Percentiles rank a stretch among this genome's conserved stretches.
These are phyloP conservation scores for Aspergillus campestris DNA, from an alignment of 495 filamentous ascomycete genomes.

Conservation along the genomic window DNA sequence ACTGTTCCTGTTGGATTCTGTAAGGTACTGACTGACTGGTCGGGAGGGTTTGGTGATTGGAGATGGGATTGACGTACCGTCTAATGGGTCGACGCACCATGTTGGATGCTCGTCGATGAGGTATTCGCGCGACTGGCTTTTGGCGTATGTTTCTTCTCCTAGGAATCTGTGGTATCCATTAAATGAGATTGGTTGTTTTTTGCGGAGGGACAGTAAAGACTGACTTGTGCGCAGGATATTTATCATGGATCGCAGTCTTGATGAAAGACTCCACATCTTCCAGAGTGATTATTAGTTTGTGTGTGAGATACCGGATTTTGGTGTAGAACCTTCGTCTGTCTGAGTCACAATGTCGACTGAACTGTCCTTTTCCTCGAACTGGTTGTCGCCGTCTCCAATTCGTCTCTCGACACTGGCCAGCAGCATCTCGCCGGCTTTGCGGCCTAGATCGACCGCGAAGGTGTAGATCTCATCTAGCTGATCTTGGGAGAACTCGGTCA, in stretches of 20 bases:
- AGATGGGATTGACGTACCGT: slow-evolving; percentile 30
- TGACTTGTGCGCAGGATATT: slow-evolving; percentile 55
- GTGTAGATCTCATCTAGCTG: slow-evolving; percentile 54
- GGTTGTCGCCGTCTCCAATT: slow-evolving; percentile 18
- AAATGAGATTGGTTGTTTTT: background rate
- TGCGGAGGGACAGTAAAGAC: slow-evolving; percentile 7
- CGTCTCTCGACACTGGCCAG: slow-evolving; percentile 42
- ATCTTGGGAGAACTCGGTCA: slow-evolving; percentile 18
- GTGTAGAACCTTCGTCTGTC: slow-evolving; percentile 50
- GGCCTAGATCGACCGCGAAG: slow-evolving; percentile 57
- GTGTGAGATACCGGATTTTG: slow-evolving; percentile 1
- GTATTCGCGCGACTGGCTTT: slow-evolving; percentile 49
- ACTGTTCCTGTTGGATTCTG: slow-evolving; percentile 39
- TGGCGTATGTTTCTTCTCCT: slow-evolving; percentile 62
- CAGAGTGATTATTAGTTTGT: slow-evolving; percentile 29
- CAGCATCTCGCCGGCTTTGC: slow-evolving; percentile 52
- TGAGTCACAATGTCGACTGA: slow-evolving; percentile 66
- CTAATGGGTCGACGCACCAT: slow-evolving; percentile 62
- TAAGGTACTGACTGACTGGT: background rate
- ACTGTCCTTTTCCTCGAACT: slow-evolving; percentile 50
- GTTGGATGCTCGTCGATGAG: slow-evolving; percentile 53
- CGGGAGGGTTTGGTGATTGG: background rate
- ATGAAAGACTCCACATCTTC: slow-evolving; percentile 61
- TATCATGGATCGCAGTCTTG: slow-evolving; percentile 40
- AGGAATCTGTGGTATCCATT: slow-evolving; percentile 43